Conservation (phyloP, 768 basidiomycete genomes). For the Pleurotus eryngii region DNA sequence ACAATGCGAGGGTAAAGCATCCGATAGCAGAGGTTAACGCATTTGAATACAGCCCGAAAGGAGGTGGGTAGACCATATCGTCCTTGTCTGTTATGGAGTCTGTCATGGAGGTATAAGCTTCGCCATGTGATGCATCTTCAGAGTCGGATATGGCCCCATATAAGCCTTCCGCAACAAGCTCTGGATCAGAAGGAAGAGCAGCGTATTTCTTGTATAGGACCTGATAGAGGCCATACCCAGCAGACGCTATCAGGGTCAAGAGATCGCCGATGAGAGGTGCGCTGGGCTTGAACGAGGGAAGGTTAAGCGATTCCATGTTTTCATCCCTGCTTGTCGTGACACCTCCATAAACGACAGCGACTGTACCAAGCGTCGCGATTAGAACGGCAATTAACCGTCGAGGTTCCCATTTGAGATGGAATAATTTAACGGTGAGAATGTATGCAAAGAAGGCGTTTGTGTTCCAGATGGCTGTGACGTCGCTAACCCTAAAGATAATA, state of each 20-base stretch:
- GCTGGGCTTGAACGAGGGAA: slow-evolving; percentile 28
- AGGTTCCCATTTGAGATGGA: slow-evolving; percentile 59
- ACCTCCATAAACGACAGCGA: slow-evolving; percentile 82
- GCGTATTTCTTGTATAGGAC: slow-evolving; percentile 82
- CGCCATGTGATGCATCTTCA: slow-evolving; percentile 24
- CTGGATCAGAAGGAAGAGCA: slow-evolving; percentile 65
- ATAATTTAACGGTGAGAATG: slow-evolving; percentile 73
- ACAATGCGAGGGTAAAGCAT: slow-evolving; percentile 60
- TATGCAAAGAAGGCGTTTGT: slow-evolving; percentile 92
- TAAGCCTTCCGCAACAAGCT: slow-evolving; percentile 34
- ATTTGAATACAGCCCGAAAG: slow-evolving; percentile 85
- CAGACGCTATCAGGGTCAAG: slow-evolving; percentile 67
- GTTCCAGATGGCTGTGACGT: slow-evolving; percentile 74
- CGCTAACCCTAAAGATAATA: slow-evolving; percentile 55
- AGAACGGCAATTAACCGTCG: slow-evolving; percentile 68
- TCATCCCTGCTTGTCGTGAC: slow-evolving; percentile 24
- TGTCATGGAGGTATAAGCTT: slow-evolving; percentile 13
- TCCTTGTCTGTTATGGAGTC: slow-evolving; percentile 17
- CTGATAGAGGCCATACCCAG: slow-evolving; percentile 76
- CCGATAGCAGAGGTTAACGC: slow-evolving; percentile 80
- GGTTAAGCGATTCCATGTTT: neutral
- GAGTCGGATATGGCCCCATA: slow-evolving; percentile 45
- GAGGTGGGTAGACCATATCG: slow-evolving; percentile 51
- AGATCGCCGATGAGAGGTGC: slow-evolving; percentile 71
- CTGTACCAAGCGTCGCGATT: slow-evolving; percentile 78